Evolutionary conservation across 805 yeast genomes (phyloP), one percentile per base, ranked within the genome.

Genomic region (Saturnispora quitensis): DNA sequence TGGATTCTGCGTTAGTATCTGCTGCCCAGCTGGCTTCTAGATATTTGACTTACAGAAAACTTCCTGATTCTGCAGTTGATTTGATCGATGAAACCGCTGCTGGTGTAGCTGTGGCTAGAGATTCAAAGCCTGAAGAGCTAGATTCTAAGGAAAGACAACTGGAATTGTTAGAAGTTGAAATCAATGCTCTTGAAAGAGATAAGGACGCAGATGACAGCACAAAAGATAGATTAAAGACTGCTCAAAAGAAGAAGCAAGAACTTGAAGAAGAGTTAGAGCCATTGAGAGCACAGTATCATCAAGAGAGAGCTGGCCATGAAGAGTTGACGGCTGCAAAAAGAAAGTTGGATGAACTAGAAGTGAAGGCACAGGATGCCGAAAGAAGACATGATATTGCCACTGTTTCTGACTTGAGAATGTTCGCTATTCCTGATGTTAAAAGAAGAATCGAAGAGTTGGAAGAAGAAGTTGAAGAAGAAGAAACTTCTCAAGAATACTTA

Each of bases 51-150:
- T 91, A 90, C 74, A 83, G 99, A 71, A 87, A 90, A 67, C 75
- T 93, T 59, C 99, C 99, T 9, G 99, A 91, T 67, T 88, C 96
- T 27, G 99, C 99, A 1, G 93, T 91, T 53, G 99, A 91, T 69
- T 74, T 91, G 60, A 89, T 91, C 58, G 99, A 91, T 72, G 97
- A 93, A 66, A 78, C 97, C 6, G 95, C 97, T 43, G 98, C 98
- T 3, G 78, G 95, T 52, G 98, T 93, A 43, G 98, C 98, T 1
- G 99, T 93, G 50, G 96, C 97, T 4, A 82, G 99, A 70, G 99
- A 93, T 67, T 91, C 98, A 3, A 89, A 88, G 67, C 99, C 99
- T 1, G 99, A 93, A 69, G 97, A 89, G 67, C 76, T 93, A 62
- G 99, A 93, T 71, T 84, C 83, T 44, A 78, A 89, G 60, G 99